A percentile compares a stretch with the other conserved stretches of the same genome.
phyloP scores from a whole-genome alignment of 495 filamentous ascomycete species.

The Pseudevernia furfuracea region DNA sequence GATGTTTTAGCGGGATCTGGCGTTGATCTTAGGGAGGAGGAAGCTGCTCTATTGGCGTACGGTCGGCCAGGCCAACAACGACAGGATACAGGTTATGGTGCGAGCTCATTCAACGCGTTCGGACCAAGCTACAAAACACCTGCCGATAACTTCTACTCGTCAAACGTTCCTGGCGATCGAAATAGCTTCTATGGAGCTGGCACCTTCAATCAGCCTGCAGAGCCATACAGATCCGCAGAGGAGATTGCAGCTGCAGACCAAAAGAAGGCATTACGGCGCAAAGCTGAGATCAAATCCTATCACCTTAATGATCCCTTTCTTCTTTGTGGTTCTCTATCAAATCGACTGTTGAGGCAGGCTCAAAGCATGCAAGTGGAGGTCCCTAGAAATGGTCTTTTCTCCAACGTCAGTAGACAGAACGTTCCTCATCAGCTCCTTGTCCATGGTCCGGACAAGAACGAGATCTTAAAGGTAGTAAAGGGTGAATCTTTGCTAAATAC shows the following conservation, averaged over 20 bases:
- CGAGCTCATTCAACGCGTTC: slow-evolving; percentile 33
- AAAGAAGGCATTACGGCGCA: slow-evolving; percentile 37
- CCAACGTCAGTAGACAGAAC: slow-evolving; percentile 42
- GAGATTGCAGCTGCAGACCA: slow-evolving; percentile 45
- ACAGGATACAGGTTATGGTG: slow-evolving; percentile 21
- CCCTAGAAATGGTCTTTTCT: slow-evolving; percentile 54
- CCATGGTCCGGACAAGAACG: slow-evolving; percentile 28
- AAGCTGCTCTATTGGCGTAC: slow-evolving; percentile 57
- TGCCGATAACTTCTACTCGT: slow-evolving; percentile 42
- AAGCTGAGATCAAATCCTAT: slow-evolving; percentile 45
- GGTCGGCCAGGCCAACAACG: slow-evolving; percentile 36
- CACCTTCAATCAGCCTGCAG: slow-evolving; percentile 44
- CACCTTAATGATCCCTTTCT: slow-evolving; percentile 56
- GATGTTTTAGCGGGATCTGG: slow-evolving; percentile 74
- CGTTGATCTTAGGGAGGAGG: slow-evolving; percentile 77
- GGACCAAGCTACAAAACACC: slow-evolving; percentile 38
- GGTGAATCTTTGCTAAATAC: slow-evolving; percentile 58
- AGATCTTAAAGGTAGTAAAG: slow-evolving; percentile 50
- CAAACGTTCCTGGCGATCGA: slow-evolving; percentile 41
- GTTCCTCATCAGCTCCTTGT: slow-evolving; percentile 32
- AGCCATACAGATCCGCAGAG: slow-evolving; percentile 37
- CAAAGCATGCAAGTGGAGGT: slow-evolving; percentile 43
- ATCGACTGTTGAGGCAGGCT: slow-evolving; percentile 43
- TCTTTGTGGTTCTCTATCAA: slow-evolving; percentile 40
- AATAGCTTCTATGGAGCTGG: slow-evolving; percentile 53